phyloP scores from a whole-genome alignment of 306 rosid genomes.

The Prosopis cineraria region DNA sequence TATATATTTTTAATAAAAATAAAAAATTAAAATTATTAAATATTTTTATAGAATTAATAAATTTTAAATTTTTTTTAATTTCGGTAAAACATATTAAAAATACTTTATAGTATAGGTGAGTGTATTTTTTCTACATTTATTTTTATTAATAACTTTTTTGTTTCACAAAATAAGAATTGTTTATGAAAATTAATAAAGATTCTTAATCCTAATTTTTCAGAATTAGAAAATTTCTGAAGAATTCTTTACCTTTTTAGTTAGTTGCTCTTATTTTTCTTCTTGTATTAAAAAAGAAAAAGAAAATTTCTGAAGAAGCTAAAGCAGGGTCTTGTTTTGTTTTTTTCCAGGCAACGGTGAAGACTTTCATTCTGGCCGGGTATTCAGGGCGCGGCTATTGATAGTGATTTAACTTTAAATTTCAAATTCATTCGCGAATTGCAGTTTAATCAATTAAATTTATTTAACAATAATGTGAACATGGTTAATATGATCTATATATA shows the following conservation, averaged over 20 bases:
- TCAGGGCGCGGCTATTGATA: not conserved
- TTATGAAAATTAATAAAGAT: not conserved
- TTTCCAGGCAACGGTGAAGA: not conserved
- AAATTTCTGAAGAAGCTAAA: not conserved
- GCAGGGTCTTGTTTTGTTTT: not conserved
- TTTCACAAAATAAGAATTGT: not conserved
- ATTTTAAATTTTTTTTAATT: too few species aligned
- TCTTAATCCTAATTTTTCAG: not conserved
- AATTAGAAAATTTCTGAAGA: not conserved
- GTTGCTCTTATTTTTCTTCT: too few species aligned
- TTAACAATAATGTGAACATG: too few species aligned
- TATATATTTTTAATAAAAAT: too few species aligned
- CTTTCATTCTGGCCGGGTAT: not conserved
- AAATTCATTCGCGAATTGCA: not conserved
- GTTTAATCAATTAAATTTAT: not conserved
- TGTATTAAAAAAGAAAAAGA: too few species aligned
- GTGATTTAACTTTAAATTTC: slow-evolving; percentile 6
- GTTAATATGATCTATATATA: too few species aligned
- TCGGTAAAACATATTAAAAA: too few species aligned
- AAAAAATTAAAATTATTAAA: too few species aligned
- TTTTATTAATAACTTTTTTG: not conserved
- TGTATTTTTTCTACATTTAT: not conserved
- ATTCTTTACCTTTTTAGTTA: too few species aligned
- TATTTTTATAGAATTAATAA: too few species aligned
- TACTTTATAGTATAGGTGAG: too few species aligned